Percentiles rank a stretch among this genome's conserved stretches.
These are phyloP conservation scores for Coleophoma cylindrospora DNA, from an alignment of 2,329 filamentous ascomycete genomes.

Conservation along the genomic window DNA sequence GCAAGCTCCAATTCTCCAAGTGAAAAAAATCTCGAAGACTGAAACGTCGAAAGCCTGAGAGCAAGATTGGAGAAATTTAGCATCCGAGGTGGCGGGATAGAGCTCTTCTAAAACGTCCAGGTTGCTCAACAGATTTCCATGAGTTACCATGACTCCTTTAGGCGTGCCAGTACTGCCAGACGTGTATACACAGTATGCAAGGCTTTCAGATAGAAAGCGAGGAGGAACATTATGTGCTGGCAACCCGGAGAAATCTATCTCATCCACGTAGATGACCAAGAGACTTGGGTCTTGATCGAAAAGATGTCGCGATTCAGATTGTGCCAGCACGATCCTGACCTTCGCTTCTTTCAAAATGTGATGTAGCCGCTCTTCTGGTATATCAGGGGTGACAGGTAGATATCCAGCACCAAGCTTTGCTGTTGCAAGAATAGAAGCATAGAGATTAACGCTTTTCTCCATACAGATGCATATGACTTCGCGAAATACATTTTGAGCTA, in stretches of 20 bases:
- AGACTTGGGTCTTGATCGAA: constrained; percentile 12
- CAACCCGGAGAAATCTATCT: constrained; percentile 13
- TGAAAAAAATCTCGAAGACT: constrained; percentile 85
- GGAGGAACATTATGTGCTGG: constrained; percentile 12
- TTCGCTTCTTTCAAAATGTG: constrained; percentile 59
- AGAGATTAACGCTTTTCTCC: constrained; percentile 70
- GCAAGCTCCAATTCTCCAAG: constrained; percentile 74
- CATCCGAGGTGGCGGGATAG: constrained; percentile 50
- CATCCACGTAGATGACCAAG: constrained; percentile 23
- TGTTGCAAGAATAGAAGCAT: constrained; percentile 68
- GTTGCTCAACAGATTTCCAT: constrained; percentile 72
- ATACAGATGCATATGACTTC: constrained; percentile 68
- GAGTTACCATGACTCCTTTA: constrained; percentile 75
- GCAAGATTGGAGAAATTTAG: constrained; percentile 72
- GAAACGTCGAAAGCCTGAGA: constrained; percentile 85
- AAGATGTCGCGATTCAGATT: constrained; percentile 21
- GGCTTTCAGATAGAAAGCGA: constrained; percentile 9
- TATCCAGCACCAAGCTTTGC: constrained; percentile 75
- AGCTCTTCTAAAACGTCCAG: constrained; percentile 59
- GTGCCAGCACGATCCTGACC: constrained; percentile 40
- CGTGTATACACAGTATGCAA: constrained; percentile 78
- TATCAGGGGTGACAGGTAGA: constrained; percentile 72
- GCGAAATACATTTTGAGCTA: constrained; percentile 38
- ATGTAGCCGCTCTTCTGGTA: constrained; percentile 54
- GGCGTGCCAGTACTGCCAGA: constrained; percentile 74